Evolutionary conservation across 352 stramenopile species (phyloP), one percentile per base, ranked within the genome.

Genomic region (Pythium oligandrum): DNA sequence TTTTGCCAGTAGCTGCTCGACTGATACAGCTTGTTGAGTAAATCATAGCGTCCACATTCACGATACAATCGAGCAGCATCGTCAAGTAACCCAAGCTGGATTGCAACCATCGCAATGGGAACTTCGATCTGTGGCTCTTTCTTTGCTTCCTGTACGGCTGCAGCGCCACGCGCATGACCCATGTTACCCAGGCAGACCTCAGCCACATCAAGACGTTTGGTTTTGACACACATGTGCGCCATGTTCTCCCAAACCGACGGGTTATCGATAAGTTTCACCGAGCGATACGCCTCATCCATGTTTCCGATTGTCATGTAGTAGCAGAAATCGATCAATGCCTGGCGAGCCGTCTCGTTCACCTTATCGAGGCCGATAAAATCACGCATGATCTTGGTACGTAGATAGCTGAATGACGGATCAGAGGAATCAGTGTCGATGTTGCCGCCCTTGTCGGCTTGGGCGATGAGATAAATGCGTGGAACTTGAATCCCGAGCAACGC

Each of bases 141-240:
- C 57, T 81, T 77, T 39, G 78, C 79, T 33, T 87, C 71, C 40
- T 91, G 75, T 9, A 98, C 78, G n/a, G 93, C 93, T 9, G 81
- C 81, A 3, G 90, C 84, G 4, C 94, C 94, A 17, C 94, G 75
- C 5, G 83, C 85, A 51, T 98, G 88, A 4, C 90, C 90, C 93
- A 98, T 98, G 60, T 98, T 97, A 2, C 85, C 85, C 3, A 98
- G 71, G 61, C 95, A 98, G 7, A 98, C 81, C 64, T 98, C 83
- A 2, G 92, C 90, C 3, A 98, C 88, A 60, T 98, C 94, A 12
- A 98, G 71, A 0, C 93, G 82, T 64, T 96, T 97, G 33, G 90
- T 98, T 65, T 98, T 97, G 51, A 98, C 90, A 64, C 94, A 98
- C 83, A 97, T 98, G 47, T 95, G 85, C 12, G 92, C 93, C 88